Conservation (phyloP, 345 rosid genomes). For the Lepidium sativum region DNA sequence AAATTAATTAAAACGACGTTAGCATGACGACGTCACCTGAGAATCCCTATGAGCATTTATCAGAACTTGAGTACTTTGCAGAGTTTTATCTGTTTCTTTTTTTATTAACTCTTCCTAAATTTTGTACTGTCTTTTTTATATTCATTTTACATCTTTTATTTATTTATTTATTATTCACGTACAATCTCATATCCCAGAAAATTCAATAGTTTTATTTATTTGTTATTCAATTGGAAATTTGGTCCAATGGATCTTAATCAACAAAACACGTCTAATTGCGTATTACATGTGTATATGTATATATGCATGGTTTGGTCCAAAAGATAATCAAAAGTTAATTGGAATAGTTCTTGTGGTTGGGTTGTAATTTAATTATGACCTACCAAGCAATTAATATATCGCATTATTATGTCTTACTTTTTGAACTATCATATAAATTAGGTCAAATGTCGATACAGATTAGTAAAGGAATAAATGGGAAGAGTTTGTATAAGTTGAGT, state of each 20-base stretch:
- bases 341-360: slow-evolving; percentile 20
- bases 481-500: neutral
- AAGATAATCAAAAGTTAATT: neutral
- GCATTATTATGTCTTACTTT: neutral
- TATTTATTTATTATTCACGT: neutral
- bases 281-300: neutral
- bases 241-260: neutral
- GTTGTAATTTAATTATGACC: slow-evolving; percentile 13
- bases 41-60: slow-evolving; percentile 19
- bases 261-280: neutral
- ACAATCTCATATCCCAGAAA: neutral
- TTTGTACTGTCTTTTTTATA: neutral
- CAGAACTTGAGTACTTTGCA: slow-evolving; percentile 18
- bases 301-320: neutral
- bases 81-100: neutral
- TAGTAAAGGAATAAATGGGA: neutral
- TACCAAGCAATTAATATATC: neutral
- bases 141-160: neutral
- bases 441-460: neutral
- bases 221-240: neutral
- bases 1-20: slow-evolving; percentile 14
- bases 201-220: neutral
- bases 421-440: neutral
- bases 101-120: slow-evolving; percentile 8
- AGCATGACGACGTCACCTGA: slow-evolving; percentile 30